phyloP scores from a whole-genome alignment of 495 filamentous ascomycete genomes.

The Bryoglossum gracile region DNA sequence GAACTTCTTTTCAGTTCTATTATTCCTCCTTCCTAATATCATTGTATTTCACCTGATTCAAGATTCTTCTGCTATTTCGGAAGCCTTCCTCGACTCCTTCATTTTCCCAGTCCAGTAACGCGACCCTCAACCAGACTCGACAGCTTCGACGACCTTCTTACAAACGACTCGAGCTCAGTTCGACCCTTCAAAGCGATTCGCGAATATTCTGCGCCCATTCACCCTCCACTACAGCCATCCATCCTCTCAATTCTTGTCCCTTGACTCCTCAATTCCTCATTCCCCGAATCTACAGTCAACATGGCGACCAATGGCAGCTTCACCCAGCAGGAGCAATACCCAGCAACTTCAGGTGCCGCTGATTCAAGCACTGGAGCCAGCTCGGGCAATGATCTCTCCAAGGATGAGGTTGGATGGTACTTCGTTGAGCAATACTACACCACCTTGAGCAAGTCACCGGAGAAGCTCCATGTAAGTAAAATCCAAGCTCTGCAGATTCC shows the following conservation, averaged over 20 bases:
- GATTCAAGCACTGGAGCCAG: conserved; percentile 20
- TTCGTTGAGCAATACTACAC: conserved; percentile 99
- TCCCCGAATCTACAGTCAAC: conserved; percentile 1
- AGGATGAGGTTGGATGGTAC: conserved; percentile 82
- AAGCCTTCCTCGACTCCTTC: conserved; percentile 1
- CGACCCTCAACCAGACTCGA: conserved; percentile 25
- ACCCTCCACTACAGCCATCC: background rate
- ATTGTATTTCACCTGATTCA: conserved; percentile 16
- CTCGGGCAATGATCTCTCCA: conserved; percentile 25
- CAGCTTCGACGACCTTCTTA: conserved; percentile 3
- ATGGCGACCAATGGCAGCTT: conserved; percentile 30
- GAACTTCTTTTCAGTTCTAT: conserved; percentile 21
- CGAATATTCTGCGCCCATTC: conserved; percentile 1
- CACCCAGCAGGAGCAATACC: conserved; percentile 25
- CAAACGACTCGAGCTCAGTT: background rate
- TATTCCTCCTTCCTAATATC: conserved; percentile 19
- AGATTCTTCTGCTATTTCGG: conserved; percentile 7
- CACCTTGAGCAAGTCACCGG: conserved; percentile 86
- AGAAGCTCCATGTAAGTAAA: conserved; percentile 81
- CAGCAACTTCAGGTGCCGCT: conserved; percentile 21
- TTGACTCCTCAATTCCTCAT: conserved; percentile 17
- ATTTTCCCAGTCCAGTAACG: conserved; percentile 13
- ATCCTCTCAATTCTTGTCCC: background rate
- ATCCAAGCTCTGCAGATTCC: background rate
- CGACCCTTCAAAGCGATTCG: background rate